Base-by-base conservation (phyloP, 2,329 filamentous ascomycete genomes). In the Epichloe brachyelytri region DNA sequence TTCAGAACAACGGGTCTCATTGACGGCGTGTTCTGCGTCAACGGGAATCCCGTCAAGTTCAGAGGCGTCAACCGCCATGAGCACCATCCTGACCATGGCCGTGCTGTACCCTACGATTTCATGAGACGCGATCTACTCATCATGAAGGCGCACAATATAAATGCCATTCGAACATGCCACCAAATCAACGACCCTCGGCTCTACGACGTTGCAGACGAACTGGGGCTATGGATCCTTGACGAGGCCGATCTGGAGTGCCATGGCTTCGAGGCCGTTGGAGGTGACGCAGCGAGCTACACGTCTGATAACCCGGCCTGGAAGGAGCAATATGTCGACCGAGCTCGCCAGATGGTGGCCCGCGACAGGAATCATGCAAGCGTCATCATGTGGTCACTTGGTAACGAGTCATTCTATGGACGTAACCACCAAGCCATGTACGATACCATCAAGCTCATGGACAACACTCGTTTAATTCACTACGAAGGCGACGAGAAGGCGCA, bases 11-110 rank as follows among this genome's bases (percentile, higher is more conserved):
- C 81, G 0, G 79, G 83, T 56, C 71, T 85, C 40, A 76, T 78
- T 37, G 70, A 80, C 40, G 78, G 81, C 0, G 69, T 83, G 30
- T 73, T 85, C 56, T 73, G 73, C 46, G 77, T 88, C 54, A 87
- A 87, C 51, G 82, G 83, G 2, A 72, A 71, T 19, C 73, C 79
- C 0, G 73, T 87, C 50, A 76, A 83, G 14, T 72, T 88, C 56
- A 77, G 80, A 15, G 84, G 84, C 2, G 80, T 82, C 5, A 87
- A 87, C 58, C 74, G 83, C 36, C 84, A 87, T 56, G 84, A 88
- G 52, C 82, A 87, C 55, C 79, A 86, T 57, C 77, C 81, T 0
- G 68, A 73, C 51, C 75, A 74, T 5, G 82, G 83, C 0, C 75
- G 82, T 0, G 73, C 80, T 0, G 78, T 86, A 1, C 80, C 80